These are phyloP conservation scores for Phytophthora pinifolia DNA, from an alignment of 352 stramenopile species.

Conservation along the genomic window DNA sequence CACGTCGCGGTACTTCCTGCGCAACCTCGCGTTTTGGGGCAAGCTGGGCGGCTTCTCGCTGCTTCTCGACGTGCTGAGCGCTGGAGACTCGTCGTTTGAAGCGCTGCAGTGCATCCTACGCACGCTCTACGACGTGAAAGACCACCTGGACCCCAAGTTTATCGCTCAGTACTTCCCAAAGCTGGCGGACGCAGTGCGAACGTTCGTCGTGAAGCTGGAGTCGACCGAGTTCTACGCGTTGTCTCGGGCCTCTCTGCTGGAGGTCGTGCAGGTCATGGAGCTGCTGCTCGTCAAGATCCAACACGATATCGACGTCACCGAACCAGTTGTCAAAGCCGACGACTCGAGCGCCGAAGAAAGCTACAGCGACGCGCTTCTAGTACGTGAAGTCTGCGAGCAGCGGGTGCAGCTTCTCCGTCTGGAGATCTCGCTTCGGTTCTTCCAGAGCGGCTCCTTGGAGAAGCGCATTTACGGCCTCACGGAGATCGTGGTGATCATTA, in stretches of 20 bases:
- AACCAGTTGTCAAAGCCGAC: neutral
- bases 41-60: constrained; percentile 53
- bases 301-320: constrained; percentile 15
- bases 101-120: constrained; percentile 54
- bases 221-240: constrained; percentile 36
- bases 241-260: constrained; percentile 49
- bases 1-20: constrained; percentile 42
- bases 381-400: constrained; percentile 20
- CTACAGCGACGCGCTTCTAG: neutral
- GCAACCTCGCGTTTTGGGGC: constrained; percentile 60
- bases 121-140: constrained; percentile 59
- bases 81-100: constrained; percentile 39
- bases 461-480: constrained; percentile 74
- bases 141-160: constrained; percentile 48
- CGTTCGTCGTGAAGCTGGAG: constrained; percentile 30
- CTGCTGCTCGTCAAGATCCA: constrained; percentile 43
- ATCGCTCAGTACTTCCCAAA: constrained; percentile 38
- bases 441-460: constrained; percentile 58
- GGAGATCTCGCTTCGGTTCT: constrained; percentile 55
- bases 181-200: constrained; percentile 31
- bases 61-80: constrained; percentile 43
- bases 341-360: neutral
- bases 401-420: constrained; percentile 48
- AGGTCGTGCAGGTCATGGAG: constrained; percentile 64
- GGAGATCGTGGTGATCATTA: constrained; percentile 56